These are phyloP conservation scores for Alternaria longipes DNA, from an alignment of 2,329 filamentous ascomycete species.

Conservation along the genomic window DNA sequence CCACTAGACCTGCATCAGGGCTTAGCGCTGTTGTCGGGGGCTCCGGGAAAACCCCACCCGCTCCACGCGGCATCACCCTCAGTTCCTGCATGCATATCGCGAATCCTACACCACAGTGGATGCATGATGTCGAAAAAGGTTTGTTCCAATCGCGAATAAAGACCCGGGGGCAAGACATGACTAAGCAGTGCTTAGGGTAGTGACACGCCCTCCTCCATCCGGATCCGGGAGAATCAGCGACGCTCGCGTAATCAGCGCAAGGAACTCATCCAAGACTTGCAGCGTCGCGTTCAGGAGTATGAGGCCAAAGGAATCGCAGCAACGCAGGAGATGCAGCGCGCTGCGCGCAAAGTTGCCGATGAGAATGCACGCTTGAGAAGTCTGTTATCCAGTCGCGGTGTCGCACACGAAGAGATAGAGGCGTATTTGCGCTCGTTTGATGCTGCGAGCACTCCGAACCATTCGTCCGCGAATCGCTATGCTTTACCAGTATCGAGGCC, in stretches of 20 bases:
- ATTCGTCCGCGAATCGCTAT: neutral
- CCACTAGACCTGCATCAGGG: too few relatives aligned
- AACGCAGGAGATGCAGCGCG: conserved; percentile 72
- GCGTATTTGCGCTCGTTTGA: conserved; percentile 28
- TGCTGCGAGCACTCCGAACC: neutral
- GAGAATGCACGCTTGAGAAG: conserved; percentile 71
- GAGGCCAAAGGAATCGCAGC: conserved; percentile 72
- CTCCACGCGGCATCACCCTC: neutral
- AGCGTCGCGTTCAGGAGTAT: conserved; percentile 68
- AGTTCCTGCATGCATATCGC: neutral
- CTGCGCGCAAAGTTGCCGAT: conserved; percentile 71
- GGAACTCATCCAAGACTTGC: conserved; percentile 74
- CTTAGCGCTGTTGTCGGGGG: neutral
- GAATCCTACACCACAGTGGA: neutral
- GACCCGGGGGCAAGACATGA: neutral
- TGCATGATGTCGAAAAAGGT: conserved; percentile 15
- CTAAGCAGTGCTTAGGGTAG: conserved; percentile 14
- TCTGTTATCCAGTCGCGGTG: conserved; percentile 58
- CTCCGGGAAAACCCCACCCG: neutral
- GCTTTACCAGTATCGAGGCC: neutral
- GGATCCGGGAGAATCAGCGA: conserved; percentile 78
- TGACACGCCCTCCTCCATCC: conserved; percentile 49
- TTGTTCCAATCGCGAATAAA: neutral
- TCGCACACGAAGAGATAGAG: conserved; percentile 32
- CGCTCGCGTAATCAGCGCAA: conserved; percentile 74